Percentiles rank a stretch among this genome's conserved stretches.
phyloP scores from a whole-genome alignment of 345 rosid genomes.

The Sonneratia caseolaris region DNA sequence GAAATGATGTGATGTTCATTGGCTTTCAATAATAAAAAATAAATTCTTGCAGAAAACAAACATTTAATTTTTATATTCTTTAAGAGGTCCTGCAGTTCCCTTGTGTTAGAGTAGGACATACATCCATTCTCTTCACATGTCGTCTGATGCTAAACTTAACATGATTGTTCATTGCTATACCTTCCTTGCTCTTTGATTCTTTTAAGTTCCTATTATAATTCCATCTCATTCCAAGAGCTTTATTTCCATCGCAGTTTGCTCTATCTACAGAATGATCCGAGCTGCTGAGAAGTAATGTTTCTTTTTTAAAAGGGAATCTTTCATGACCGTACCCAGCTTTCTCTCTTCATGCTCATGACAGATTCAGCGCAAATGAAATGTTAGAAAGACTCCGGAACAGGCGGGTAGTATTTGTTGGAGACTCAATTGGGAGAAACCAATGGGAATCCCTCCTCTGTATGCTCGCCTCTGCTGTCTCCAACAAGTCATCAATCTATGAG shows the following conservation, averaged over 20 bases:
- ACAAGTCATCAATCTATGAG: conserved; percentile 58
- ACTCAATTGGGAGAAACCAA: conserved; percentile 89
- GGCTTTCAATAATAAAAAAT: no score
- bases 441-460: conserved; percentile 92
- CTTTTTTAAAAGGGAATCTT: neutral
- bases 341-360: conserved; percentile 12
- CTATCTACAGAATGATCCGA: neutral
- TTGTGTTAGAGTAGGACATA: neutral
- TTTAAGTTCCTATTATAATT: neutral
- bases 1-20: no score
- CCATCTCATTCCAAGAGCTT: no score
- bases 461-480: conserved; percentile 55
- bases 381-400: conserved; percentile 51
- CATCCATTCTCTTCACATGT: no score
- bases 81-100: no score
- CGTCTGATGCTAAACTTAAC: no score
- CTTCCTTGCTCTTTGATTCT: neutral
- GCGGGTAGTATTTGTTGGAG: conserved; percentile 80
- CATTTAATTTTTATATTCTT: no score
- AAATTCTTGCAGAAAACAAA: no score
- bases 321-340: neutral
- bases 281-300: neutral
- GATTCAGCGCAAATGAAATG: conserved; percentile 66
- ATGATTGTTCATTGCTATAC: no score
- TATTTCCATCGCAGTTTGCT: no score